phyloP scores from a whole-genome alignment of 148 eudicot genomes.

The Euryodendron excelsum region DNA sequence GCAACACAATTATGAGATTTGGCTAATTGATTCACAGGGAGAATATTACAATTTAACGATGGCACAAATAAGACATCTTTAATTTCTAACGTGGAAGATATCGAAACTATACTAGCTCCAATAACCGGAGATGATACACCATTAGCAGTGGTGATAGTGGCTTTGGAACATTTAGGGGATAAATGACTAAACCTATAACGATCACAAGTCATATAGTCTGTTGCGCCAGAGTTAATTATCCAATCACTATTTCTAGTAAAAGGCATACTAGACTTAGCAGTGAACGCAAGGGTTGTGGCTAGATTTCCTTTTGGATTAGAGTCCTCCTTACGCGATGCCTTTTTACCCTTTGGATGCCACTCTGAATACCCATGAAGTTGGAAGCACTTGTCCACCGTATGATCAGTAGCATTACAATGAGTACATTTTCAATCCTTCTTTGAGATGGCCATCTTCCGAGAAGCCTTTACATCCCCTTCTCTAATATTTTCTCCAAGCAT shows the following conservation, averaged over 20 bases:
- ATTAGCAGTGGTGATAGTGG: too few species aligned
- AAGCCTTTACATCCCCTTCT: too few species aligned
- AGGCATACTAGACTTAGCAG: not conserved
- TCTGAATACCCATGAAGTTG: not conserved
- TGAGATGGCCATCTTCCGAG: too few species aligned
- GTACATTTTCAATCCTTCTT: too few species aligned
- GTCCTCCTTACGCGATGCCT: not conserved
- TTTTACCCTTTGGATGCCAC: not conserved
- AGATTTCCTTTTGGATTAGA: too few species aligned
- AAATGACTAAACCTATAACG: not conserved
- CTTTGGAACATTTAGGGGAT: not conserved
- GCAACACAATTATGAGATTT: constrained; percentile 5
- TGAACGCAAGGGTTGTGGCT: not conserved
- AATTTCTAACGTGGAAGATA: too few species aligned
- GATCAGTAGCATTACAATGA: too few species aligned
- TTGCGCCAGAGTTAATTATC: not conserved
- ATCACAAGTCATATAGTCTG: constrained; percentile 1
- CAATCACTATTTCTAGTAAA: not conserved
- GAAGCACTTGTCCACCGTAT: too few species aligned
- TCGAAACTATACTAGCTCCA: not conserved
- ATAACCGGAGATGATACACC: not conserved
- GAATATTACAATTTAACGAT: too few species aligned
- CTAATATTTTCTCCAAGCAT: too few species aligned
- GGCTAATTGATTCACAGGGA: too few species aligned
- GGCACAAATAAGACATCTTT: too few species aligned